Evolutionary conservation across 345 rosid genomes (phyloP), one percentile per base, ranked within the genome.

Genomic region (Arabis alpina): DNA sequence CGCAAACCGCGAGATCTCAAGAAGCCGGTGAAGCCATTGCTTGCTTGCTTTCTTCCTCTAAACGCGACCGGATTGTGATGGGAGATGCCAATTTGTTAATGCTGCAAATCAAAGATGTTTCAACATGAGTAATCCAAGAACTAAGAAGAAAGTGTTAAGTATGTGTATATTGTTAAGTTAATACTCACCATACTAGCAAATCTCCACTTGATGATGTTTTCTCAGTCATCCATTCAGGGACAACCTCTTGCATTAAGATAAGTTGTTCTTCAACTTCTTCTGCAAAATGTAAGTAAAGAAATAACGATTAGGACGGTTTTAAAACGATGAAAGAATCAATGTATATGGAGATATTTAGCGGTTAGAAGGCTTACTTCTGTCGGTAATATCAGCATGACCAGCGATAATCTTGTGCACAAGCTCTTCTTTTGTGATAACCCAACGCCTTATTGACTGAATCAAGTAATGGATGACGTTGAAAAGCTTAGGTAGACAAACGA

Each of bases 211-310:
- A 82, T n/a, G 90, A 75, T 25, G 34, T 55, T 77, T 88, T 92
- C 81, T 88, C 90, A 6, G 84, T 80, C 3, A 95, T 87, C 99
- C 97, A 90, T 55, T 90, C 92, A 0, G 98, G 99, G 67, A 85
- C 94, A 14, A 90, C 79, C 71, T 92, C 94, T 71, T 73, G 80
- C 81, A 95, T 44, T 79, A 92, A 61, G 32, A 69, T 77, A 13
- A 90, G 77, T 68, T 87, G 98, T 71, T 92, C 98, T 75, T 90
- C 94, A 54, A 88, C 83, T 79, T 89, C 97, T 75, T 76, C 97
- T 90, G 85, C 44, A 41, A 77, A 42, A 13, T 0, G 3, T 4
- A 34, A 45, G 37, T 28, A 14, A 50, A 4, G 2, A n/a, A 4
- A 47, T 12, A 73, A 63, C 11, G 3, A 52, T 74, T 45, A 60